phyloP scores from a whole-genome alignment of 2,329 filamentous ascomycete species.

The Penicillium nordicum region DNA sequence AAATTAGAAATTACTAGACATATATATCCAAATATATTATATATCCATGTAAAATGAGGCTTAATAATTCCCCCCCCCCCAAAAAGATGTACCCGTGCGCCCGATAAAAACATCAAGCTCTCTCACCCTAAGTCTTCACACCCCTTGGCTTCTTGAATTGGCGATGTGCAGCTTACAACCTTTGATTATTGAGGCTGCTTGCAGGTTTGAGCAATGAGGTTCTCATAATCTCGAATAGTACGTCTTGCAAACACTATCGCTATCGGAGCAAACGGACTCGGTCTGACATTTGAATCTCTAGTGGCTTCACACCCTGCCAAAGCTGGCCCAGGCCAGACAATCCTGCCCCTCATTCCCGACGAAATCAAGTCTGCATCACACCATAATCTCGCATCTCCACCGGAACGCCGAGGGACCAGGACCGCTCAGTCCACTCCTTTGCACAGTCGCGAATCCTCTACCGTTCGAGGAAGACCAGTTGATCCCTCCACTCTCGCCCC shows the following conservation, averaged over 20 bases:
- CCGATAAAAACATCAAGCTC: slow-evolving; percentile 11
- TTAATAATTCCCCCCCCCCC: slow-evolving; percentile 5
- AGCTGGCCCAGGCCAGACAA: slow-evolving; percentile 37
- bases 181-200: background rate
- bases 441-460: slow-evolving; percentile 45
- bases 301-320: slow-evolving; percentile 40
- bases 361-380: slow-evolving; percentile 38
- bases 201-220: slow-evolving; percentile 4
- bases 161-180: slow-evolving; percentile 1
- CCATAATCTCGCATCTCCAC: slow-evolving; percentile 36
- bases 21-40: background rate
- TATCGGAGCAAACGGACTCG: slow-evolving; percentile 6
- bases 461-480: slow-evolving; percentile 41
- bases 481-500: slow-evolving; percentile 36
- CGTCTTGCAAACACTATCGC: background rate
- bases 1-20: background rate
- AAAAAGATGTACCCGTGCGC: slow-evolving; percentile 7
- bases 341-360: slow-evolving; percentile 42
- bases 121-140: background rate
- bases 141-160: slow-evolving; percentile 3
- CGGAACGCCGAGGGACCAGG: slow-evolving; percentile 38
- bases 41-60: background rate
- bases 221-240: slow-evolving; percentile 2
- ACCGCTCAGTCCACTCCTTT: slow-evolving; percentile 38
- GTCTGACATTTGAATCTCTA: slow-evolving; percentile 14